phyloP scores from a whole-genome alignment of 2,329 filamentous ascomycete species.

The Alternaria arbusti region DNA sequence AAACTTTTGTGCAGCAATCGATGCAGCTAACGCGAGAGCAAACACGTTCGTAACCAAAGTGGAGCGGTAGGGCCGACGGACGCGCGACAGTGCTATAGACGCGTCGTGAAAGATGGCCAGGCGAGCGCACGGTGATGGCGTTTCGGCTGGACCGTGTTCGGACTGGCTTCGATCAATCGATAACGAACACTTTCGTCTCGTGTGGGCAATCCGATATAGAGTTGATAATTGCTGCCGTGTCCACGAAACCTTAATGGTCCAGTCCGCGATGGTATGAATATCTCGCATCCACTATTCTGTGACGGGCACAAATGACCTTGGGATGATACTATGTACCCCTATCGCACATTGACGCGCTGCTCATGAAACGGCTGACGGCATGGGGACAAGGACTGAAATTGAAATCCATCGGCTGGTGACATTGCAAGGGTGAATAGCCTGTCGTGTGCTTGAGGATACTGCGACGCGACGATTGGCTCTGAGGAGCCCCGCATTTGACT shows the following conservation, averaged over 20 bases:
- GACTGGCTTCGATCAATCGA: conserved; percentile 9
- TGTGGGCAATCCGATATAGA: not conserved
- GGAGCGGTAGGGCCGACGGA: conserved; percentile 25
- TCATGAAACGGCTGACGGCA: conserved; percentile 14
- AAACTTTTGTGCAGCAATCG: conserved; percentile 34
- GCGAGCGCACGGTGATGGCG: conserved; percentile 29
- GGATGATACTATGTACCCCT: not conserved
- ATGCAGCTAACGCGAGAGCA: conserved; percentile 22
- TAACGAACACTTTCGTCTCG: not conserved
- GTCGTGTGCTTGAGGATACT: conserved; percentile 29
- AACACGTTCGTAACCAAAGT: conserved; percentile 20
- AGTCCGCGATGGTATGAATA: not conserved
- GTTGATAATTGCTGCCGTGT: not conserved
- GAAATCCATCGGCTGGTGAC: conserved; percentile 21
- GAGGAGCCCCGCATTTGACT: conserved; percentile 20
- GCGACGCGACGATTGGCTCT: conserved; percentile 38
- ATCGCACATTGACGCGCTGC: conserved; percentile 6
- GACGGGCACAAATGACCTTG: not conserved
- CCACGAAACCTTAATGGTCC: not conserved
- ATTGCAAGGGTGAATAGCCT: conserved; percentile 17
- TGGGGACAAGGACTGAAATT: conserved; percentile 4
- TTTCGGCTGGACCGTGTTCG: conserved; percentile 23
- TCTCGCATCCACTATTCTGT: not conserved
- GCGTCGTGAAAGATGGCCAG: conserved; percentile 36
- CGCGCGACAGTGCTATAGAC: conserved; percentile 38